Base-by-base conservation (phyloP, 441 rosid species). In the Euphorbia corollata region DNA sequence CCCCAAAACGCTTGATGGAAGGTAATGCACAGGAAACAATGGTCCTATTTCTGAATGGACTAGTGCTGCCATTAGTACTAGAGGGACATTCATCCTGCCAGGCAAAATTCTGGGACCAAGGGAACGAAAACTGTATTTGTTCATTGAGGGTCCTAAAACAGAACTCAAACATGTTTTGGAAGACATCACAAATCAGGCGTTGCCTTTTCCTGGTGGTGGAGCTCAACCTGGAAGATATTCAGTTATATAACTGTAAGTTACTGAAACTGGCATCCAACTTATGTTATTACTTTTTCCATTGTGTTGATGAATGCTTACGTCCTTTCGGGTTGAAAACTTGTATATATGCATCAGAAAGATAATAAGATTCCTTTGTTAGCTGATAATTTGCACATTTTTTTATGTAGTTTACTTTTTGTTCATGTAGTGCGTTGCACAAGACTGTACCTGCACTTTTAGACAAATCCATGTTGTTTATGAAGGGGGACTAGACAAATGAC, bases 1-100 rank as follows among this genome's bases (percentile, higher is more conserved):
- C 95, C 96, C 30, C 98, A 90, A 65, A 93, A 90, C 80, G 98
- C 97, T 74, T 85, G 98, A 62, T 91, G 98, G 97, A 91, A 91
- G 83, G 90, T 93, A 67, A 93, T 96, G n/a, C 97, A 91, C 84
- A 93, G 84, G 98, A 93, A 77, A 91, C 98, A 3, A 64, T 86
- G 93, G 96, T 57, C 98, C 95, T 9, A 89, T 87, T 74, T 93
- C 95, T 8, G 97, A 91, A 18, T 93, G 96, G 95, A 91, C 90
- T 16, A 95, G 95, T 67, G 97, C 97, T 57, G 97, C 98, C 61
- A 91, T 93, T 74, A 93, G 96, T 48, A 90, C 95, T 12, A 83
- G 96, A 73, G 97, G 96, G 41, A 87, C 88, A 72, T 90, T 23
- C 73, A 84, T 84, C 72, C 92, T 85, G 1, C 82, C 89, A 19